A percentile compares a stretch with the other conserved stretches of the same genome.
phyloP scores from a whole-genome alignment of 805 yeast genomes.

The Yarrowia sp. region DNA sequence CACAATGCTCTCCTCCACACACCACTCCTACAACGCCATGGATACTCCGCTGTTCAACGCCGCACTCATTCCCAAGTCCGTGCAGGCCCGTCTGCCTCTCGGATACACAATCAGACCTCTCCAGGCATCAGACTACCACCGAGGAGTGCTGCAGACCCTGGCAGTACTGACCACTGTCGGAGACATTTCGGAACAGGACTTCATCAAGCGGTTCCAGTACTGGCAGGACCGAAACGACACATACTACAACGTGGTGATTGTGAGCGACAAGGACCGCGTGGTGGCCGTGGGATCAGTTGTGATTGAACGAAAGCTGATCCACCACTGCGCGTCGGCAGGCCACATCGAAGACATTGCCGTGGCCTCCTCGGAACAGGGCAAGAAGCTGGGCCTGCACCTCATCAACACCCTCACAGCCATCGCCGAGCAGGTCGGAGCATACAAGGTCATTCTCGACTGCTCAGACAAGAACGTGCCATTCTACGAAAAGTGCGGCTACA shows the following conservation, averaged over 20 bases:
- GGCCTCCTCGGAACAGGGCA: conserved; percentile 76
- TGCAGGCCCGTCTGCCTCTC: conserved; percentile 54
- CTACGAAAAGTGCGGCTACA: conserved; percentile 86
- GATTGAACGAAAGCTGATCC: conserved; percentile 81
- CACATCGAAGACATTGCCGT: conserved; percentile 97
- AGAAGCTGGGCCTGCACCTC: conserved; percentile 72
- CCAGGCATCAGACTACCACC: conserved; percentile 60
- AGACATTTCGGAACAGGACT: conserved; percentile 60
- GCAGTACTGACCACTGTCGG: conserved; percentile 85
- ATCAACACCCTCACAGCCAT: conserved; percentile 66
- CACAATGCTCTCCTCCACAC: conserved; percentile 25
- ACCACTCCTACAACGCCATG: conserved; percentile 12
- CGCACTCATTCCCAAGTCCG: conserved; percentile 46
- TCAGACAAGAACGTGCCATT: conserved; percentile 80
- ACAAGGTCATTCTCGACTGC: conserved; percentile 90
- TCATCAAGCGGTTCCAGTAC: conserved; percentile 58
- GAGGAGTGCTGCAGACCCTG: conserved; percentile 69
- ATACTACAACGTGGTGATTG: conserved; percentile 75
- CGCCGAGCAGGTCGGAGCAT: conserved; percentile 71
- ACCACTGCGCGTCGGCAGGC: conserved; percentile 83
- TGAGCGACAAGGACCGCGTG: conserved; percentile 58
- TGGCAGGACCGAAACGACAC: conserved; percentile 63
- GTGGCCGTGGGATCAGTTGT: conserved; percentile 87
- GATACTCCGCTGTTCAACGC: conserved; percentile 44
- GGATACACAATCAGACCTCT: conserved; percentile 73